Conservation (phyloP, 345 rosid genomes). For the Eucalyptus victrix region DNA sequence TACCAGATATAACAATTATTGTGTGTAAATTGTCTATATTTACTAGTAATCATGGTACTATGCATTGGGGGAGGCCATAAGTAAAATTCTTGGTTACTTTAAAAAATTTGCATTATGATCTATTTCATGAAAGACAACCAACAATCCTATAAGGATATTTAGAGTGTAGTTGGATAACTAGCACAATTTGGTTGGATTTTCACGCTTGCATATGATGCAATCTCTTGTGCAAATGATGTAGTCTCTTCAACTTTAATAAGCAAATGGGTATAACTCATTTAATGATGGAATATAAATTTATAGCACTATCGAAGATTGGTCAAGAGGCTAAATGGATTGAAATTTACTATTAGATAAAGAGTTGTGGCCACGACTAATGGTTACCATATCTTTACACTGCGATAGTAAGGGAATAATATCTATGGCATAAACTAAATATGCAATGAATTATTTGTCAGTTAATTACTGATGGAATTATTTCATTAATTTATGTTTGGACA, state of each 20-base stretch:
- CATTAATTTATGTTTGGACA: background rate
- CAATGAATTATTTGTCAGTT: background rate
- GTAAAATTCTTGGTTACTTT: background rate
- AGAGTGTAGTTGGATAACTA: background rate
- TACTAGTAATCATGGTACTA: background rate
- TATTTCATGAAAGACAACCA: background rate
- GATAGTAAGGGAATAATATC: background rate
- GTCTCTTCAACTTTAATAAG: background rate
- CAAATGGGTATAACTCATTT: background rate
- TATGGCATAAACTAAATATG: background rate
- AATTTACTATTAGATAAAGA: background rate
- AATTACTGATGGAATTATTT: background rate
- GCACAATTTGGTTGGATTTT: background rate
- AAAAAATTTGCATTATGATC: background rate
- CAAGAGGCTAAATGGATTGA: rapidly evolving
- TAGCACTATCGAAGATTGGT: background rate
- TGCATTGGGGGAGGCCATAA: background rate
- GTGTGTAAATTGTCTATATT: background rate
- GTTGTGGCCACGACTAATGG: background rate
- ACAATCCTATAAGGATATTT: background rate
- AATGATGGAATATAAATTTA: background rate
- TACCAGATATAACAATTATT: rapidly evolving
- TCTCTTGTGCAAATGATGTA: background rate
- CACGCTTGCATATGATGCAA: background rate
- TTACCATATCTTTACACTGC: background rate